phyloP scores from a whole-genome alignment of 768 basidiomycete genomes.

The Rhizopogon vinicolor region DNA sequence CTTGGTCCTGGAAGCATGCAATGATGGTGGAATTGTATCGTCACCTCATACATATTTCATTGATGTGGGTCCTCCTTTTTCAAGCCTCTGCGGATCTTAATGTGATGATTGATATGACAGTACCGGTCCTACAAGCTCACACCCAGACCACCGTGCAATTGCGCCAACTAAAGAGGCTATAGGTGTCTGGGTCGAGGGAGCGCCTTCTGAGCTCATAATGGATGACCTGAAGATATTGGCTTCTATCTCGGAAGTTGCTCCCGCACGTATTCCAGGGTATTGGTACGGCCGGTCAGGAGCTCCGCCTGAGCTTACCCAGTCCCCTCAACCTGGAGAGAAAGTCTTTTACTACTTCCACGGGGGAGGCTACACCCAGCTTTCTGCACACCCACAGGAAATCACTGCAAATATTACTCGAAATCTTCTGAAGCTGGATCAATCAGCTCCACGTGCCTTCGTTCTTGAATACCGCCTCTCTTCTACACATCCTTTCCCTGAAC shows the following conservation, averaged over 20 bases:
- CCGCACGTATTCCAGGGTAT: slow-evolving; percentile 50
- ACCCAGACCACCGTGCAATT: slow-evolving; percentile 8
- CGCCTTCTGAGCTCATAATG: slow-evolving; percentile 22
- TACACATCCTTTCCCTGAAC: slow-evolving; percentile 32
- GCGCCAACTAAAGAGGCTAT: slow-evolving; percentile 7
- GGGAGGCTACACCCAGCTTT: slow-evolving; percentile 49
- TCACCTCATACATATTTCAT: slow-evolving; percentile 17
- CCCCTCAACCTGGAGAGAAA: slow-evolving; percentile 46
- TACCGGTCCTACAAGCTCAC: slow-evolving; percentile 4
- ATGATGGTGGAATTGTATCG: slow-evolving; percentile 33
- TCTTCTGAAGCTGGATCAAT: slow-evolving; percentile 39
- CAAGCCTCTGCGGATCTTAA: neutral
- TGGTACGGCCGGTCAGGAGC: slow-evolving; percentile 45
- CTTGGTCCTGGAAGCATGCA: slow-evolving; percentile 41
- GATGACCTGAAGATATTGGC: slow-evolving; percentile 25
- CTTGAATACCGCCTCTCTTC: slow-evolving; percentile 72
- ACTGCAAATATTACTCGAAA: slow-evolving; percentile 42
- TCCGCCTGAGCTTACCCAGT: slow-evolving; percentile 25
- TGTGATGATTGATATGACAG: slow-evolving; percentile 1
- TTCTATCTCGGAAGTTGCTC: slow-evolving; percentile 30
- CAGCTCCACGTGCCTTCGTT: slow-evolving; percentile 48
- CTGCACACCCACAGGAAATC: slow-evolving; percentile 52
- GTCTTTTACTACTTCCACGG: slow-evolving; percentile 61
- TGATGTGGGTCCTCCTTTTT: slow-evolving; percentile 11
- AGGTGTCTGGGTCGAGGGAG: slow-evolving; percentile 30